Base-by-base conservation (phyloP, 2,329 filamentous ascomycete species). In the Sordariomycetes sp. region DNA sequence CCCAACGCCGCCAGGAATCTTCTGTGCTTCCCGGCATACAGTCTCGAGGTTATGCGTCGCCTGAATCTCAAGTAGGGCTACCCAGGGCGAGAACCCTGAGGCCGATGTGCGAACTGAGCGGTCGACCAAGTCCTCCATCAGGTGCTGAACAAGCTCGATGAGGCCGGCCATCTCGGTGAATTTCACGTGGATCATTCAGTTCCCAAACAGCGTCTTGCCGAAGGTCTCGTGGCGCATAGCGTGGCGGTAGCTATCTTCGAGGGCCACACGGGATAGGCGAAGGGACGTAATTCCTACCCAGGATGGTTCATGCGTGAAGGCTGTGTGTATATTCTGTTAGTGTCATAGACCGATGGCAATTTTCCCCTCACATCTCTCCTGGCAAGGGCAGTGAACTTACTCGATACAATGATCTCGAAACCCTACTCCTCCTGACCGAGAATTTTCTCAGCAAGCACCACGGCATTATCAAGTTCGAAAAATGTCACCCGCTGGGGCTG, bases 291-390 rank as follows among this genome's bases (percentile, higher is more conserved):
- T 74, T 1, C 76, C 73, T 64, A 83, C 74, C 62, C 76, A 74
- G 59, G 77, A 78, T 7, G 79, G 70, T 63, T 83, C 80, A 28
- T 75, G 70, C 58, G 78, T 78, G 64, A 79, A 78, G 61, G 84
- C 85, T 62, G 72, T 74, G 72, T 84, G 20, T 42, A 20, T 15
- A 15, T 32, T 54, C 22, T 15, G 28, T 22, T 32, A 34, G 32
- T 36, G 10, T 3, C 2, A 17, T 39, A 8, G 17, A 7, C 25
- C 17, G 17, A 22, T 22, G 10, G 7, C 25, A 20, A 28, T 25
- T 32, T 22, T 7, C 28, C 6, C 28, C 17, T 25, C 20, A 12
- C 15, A 10, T 12, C 48, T 15, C 48, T n/a, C 20, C 12, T 24
- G 25, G n/a, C n/a, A 20, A 22, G 10, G n/a, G 48, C 15, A 24